phyloP scores from a whole-genome alignment of 2,329 filamentous ascomycete species.

The Epichloe aotearoae region DNA sequence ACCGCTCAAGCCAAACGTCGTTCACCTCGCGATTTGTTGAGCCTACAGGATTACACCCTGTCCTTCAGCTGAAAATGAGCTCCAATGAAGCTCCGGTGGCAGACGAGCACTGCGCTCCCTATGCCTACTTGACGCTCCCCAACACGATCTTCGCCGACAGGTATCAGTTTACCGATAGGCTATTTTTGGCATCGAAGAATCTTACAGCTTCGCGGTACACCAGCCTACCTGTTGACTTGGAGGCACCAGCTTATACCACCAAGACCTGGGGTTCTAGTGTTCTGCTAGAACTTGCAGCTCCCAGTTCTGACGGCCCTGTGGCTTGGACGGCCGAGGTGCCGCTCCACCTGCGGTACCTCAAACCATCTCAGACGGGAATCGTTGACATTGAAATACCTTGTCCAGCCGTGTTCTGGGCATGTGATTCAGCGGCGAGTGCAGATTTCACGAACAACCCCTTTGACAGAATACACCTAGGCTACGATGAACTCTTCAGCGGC shows the following conservation, averaged over 20 bases:
- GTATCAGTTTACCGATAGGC: conserved; percentile 64
- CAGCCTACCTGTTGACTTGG: conserved; percentile 70
- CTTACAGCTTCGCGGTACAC: conserved; percentile 54
- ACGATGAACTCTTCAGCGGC: conserved; percentile 65
- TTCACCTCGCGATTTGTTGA: conserved; percentile 53
- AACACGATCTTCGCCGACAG: conserved; percentile 72
- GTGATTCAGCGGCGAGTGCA: conserved; percentile 48
- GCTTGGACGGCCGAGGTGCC: conserved; percentile 60
- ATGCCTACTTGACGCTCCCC: conserved; percentile 74
- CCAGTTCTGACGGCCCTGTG: conserved; percentile 23
- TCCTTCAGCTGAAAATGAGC: conserved; percentile 53
- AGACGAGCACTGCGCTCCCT: conserved; percentile 52
- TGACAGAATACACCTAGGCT: conserved; percentile 72
- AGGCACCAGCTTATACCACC: conserved; percentile 75
- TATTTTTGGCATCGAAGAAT: conserved; percentile 74
- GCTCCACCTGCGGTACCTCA: conserved; percentile 73
- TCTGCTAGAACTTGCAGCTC: conserved; percentile 58
- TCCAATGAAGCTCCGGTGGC: conserved; percentile 35
- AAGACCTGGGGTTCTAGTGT: conserved; percentile 66
- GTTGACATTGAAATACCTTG: conserved; percentile 52
- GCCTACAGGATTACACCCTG: conserved; percentile 76
- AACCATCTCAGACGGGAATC: conserved; percentile 44
- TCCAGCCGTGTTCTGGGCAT: conserved; percentile 86
- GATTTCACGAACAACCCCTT: conserved; percentile 73
- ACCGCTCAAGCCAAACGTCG: conserved; percentile 43